A percentile compares a stretch with the other conserved stretches of the same genome.
Conservation (phyloP, 2,329 filamentous ascomycete species). For the Mycosphaerella sp. region DNA sequence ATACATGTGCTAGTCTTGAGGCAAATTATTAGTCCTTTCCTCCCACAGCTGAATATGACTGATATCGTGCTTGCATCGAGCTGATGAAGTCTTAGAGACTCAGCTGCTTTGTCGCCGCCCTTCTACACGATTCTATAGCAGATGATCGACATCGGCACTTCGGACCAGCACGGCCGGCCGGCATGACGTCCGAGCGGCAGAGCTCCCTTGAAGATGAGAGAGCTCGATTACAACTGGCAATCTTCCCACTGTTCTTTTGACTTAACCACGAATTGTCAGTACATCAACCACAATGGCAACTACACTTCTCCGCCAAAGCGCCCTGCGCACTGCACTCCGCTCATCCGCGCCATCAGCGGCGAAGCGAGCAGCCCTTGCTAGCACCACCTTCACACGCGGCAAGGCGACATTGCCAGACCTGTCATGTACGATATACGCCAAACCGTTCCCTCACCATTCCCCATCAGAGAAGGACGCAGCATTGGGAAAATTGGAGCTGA, state of each 20-base stretch:
- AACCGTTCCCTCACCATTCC: not conserved
- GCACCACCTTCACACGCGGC: slow-evolving; percentile 70
- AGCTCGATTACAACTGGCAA: no score
- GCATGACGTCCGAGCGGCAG: no score
- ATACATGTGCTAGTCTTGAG: no score
- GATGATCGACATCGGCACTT: no score
- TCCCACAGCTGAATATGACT: no score
- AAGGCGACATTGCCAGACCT: slow-evolving; percentile 94
- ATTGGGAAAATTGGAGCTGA: not conserved
- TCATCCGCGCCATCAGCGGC: slow-evolving; percentile 57
- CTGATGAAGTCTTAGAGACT: no score
- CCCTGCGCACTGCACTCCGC: slow-evolving; percentile 66
- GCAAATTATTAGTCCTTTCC: no score
- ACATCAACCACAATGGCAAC: slow-evolving; percentile 57
- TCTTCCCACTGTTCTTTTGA: not conserved
- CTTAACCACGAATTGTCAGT: not conserved
- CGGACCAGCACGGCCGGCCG: no score
- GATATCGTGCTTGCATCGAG: no score
- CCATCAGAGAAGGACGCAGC: not conserved
- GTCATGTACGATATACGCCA: slow-evolving; percentile 50
- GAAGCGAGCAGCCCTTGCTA: slow-evolving; percentile 57
- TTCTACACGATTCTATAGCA: no score
- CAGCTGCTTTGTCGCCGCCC: no score
- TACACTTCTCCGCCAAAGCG: slow-evolving; percentile 65
- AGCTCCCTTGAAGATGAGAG: no score